Evolutionary conservation across 2,329 filamentous ascomycete genomes (phyloP), one percentile per base, ranked within the genome.

Genomic region (Pseudogymnoascus sp.): DNA sequence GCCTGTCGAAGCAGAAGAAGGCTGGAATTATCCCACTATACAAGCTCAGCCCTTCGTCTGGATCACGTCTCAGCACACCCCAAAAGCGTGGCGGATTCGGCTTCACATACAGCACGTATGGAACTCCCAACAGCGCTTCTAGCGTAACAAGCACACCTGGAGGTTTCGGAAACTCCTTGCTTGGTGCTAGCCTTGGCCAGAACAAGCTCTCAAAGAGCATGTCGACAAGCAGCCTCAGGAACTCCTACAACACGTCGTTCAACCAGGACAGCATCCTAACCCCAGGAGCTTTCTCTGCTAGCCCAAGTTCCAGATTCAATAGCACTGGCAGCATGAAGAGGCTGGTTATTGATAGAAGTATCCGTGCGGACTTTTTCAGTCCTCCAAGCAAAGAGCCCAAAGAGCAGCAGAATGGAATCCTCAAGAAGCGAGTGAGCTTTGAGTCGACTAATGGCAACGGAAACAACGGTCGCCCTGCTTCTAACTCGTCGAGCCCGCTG

Each of bases 21-120:
- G 86, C 83, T 65, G 88, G 89, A 8, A 89, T 93, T 43, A 76
- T 96, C 60, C 91, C 91, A 2, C 86, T 94, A 71, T 91, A 93
- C 77, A 94, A 92, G 75, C 81, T 96, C 66, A 93, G 91, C 54
- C 90, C 91, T 0, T 84, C 85, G 54, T 90, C 90, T 34, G 86
- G 89, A 7, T 88, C 88, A 20, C 88, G 91, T 57, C 86, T 92
- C 61, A 82, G 86, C 30, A 96, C 91, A 0, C 91, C 92, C 0
- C 89, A 91, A 67, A 93, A 91, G 75, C 84, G 88, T 62, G 90
- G 88, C 61, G 91, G 90, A 4, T 97, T 90, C 70, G 93, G 93
- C 2, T 96, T 97, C 72, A 91, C 89, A 1, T 97, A 97, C 75
- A 96, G 91, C 65, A 91, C 87, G 2, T 96, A 96, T 68, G 91